Conservation (phyloP, 2,329 filamentous ascomycete species). For the Cercospora citrullina region DNA sequence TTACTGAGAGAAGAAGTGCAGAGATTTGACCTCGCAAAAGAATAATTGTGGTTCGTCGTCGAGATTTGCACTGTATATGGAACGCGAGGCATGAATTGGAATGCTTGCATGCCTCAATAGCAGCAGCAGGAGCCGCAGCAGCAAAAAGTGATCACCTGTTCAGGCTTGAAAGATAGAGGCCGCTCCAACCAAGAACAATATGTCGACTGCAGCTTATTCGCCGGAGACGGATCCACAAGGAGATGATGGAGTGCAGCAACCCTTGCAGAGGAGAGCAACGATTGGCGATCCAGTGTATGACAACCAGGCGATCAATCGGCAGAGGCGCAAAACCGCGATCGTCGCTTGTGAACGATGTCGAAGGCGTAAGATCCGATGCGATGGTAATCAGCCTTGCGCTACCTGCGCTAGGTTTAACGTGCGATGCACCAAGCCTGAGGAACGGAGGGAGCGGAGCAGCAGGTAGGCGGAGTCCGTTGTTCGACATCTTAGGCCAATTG, state of each 20-base stretch:
- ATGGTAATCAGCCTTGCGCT: conserved; percentile 21
- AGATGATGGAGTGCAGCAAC: conserved; percentile 10
- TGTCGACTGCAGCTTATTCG: conserved; percentile 15
- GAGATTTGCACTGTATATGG: not conserved
- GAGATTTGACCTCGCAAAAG: not conserved
- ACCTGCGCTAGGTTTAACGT: conserved; percentile 24
- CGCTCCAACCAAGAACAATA: not conserved
- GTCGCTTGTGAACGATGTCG: conserved; percentile 21
- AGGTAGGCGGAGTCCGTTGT: conserved; percentile 10
- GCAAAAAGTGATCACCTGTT: conserved; percentile 4
- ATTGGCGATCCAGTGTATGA: conserved; percentile 24
- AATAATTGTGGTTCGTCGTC: not conserved
- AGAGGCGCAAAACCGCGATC: conserved; percentile 17
- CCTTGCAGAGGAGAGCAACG: conserved; percentile 21
- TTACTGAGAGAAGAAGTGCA: not conserved
- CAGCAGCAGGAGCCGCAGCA: conserved; percentile 3
- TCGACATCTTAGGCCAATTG: not conserved
- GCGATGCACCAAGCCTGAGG: conserved; percentile 20
- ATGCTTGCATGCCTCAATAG: conserved; percentile 15
- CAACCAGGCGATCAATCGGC: conserved; percentile 17
- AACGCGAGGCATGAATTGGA: not conserved
- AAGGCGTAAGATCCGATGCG: conserved; percentile 22
- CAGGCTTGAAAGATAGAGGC: conserved; percentile 6
- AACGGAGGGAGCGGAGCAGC: conserved; percentile 19
- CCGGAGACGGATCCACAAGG: conserved; percentile 8